phyloP scores from a whole-genome alignment of 495 filamentous ascomycete genomes.

The Aspergillus mulundensis region DNA sequence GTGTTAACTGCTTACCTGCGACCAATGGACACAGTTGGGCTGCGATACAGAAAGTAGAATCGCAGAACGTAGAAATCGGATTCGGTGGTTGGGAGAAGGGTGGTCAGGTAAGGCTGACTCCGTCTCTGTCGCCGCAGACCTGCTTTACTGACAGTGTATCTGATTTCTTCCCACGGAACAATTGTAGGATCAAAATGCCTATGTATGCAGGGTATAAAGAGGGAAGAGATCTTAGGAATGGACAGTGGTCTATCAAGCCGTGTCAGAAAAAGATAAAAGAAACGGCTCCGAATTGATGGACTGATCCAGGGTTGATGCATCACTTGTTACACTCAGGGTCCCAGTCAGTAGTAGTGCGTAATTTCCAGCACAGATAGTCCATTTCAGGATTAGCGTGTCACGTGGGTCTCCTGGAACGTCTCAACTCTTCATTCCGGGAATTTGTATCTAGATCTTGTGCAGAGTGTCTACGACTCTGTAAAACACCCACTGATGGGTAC shows the following conservation, averaged over 20 bases:
- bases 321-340: conserved; percentile 17
- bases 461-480: not conserved
- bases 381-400: conserved; percentile 21
- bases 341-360: conserved; percentile 20
- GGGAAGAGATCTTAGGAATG: not conserved
- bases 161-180: not conserved
- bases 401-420: conserved; percentile 18
- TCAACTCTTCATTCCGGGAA: not conserved
- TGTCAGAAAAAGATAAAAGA: not conserved
- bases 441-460: too few relatives aligned
- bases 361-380: conserved; percentile 23
- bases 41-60: not conserved
- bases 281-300: not conserved
- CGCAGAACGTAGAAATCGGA: not conserved
- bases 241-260: not conserved
- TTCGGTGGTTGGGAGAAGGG: conserved; percentile 2
- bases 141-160: not conserved
- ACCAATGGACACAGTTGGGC: not conserved
- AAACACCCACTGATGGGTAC: too few relatives aligned
- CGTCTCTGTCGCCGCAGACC: not conserved
- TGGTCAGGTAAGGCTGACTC: conserved; percentile 5
- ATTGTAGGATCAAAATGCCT: not conserved
- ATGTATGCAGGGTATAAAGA: not conserved
- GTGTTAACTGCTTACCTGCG: not conserved
- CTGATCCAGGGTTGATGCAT: conserved; percentile 13